Percentiles rank a stretch among this genome's conserved stretches.
Conservation (phyloP, 2,329 filamentous ascomycete species). For the Fusarium nanum region DNA sequence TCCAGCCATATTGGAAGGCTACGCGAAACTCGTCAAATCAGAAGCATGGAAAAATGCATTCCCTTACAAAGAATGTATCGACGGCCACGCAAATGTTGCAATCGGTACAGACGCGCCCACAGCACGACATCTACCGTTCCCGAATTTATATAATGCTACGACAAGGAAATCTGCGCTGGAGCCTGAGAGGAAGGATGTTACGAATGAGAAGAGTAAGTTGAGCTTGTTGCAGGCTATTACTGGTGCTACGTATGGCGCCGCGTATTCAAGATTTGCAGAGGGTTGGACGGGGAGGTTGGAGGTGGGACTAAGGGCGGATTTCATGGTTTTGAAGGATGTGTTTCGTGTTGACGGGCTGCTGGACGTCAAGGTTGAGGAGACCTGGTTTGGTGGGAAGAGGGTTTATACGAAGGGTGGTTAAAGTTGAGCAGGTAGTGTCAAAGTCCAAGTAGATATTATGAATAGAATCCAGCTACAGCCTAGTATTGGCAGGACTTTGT, state of each 20-base stretch:
- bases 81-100: constrained; percentile 64
- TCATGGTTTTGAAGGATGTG: constrained; percentile 53
- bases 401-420: not conserved
- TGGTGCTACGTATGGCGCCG: constrained; percentile 66
- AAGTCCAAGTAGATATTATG: too few species aligned
- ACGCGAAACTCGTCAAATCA: constrained; percentile 67
- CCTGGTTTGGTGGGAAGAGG: constrained; percentile 20
- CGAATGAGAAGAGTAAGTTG: constrained; percentile 66
- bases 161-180: constrained; percentile 67
- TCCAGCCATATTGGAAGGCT: constrained; percentile 70
- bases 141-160: constrained; percentile 69
- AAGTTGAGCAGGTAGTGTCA: too few species aligned
- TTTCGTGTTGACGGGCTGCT: constrained; percentile 10
- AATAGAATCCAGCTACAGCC: too few species aligned
- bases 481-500: too few species aligned
- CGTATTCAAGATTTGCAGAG: constrained; percentile 70
- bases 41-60: constrained; percentile 69
- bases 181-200: constrained; percentile 53
- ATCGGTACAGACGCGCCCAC: constrained; percentile 71
- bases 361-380: constrained; percentile 25
- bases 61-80: constrained; percentile 70
- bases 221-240: constrained; percentile 64
- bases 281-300: constrained; percentile 63
- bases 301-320: constrained; percentile 67
- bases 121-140: constrained; percentile 64